Evolutionary conservation across 352 stramenopile genomes (phyloP).

Genomic region (Phytophthora pseudosyringae): DNA sequence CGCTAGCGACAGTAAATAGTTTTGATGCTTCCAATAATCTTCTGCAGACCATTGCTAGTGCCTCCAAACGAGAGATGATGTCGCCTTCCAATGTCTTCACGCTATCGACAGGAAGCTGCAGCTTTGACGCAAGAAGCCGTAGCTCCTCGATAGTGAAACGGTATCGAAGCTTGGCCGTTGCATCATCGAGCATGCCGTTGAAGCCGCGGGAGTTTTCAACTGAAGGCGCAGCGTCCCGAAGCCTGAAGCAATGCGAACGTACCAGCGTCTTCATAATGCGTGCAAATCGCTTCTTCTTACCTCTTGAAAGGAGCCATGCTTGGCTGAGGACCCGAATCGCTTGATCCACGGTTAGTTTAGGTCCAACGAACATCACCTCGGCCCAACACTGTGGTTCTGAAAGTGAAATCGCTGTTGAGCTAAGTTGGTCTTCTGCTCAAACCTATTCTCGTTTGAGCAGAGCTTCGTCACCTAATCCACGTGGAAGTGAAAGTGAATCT

Average conservation of each 20-base stretch:
- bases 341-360: slow-evolving; percentile 1
- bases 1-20: background rate
- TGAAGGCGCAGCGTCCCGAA: background rate
- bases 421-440: slow-evolving; percentile 1
- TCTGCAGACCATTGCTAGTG: background rate
- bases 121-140: background rate
- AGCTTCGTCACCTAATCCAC: background rate
- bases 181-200: background rate
- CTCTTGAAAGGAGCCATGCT: background rate
- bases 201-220: background rate
- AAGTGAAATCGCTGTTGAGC: background rate
- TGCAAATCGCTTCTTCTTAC: slow-evolving; percentile 2
- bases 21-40: background rate
- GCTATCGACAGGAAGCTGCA: background rate
- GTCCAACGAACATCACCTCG: background rate
- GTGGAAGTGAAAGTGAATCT: slow-evolving; percentile 3
- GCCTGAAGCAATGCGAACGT: background rate
- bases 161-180: background rate
- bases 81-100: background rate
- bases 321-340: background rate
- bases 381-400: background rate
- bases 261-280: background rate
- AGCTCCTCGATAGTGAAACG: background rate
- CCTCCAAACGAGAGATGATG: background rate
- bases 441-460: background rate